Conservation (phyloP, 1,139 yeast species). For the Pichia sp. region DNA sequence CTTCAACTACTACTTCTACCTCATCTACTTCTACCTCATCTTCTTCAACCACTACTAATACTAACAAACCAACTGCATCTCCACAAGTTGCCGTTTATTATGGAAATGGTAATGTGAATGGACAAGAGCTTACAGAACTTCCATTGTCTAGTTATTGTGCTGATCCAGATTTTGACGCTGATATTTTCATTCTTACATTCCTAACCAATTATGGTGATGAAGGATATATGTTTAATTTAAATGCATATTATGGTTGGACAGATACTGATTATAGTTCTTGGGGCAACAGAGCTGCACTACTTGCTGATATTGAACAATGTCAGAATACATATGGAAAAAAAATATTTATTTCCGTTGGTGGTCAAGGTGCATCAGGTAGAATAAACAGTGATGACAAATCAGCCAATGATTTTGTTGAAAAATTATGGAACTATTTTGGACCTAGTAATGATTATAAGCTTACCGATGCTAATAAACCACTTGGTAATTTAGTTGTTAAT, state of each 20-base stretch:
- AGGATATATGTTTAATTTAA: not conserved
- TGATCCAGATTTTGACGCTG: not conserved
- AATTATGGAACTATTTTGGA: not conserved
- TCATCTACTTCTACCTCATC: not conserved
- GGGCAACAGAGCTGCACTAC: not conserved
- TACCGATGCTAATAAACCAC: not conserved
- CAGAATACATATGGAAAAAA: not conserved
- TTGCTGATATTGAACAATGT: not conserved
- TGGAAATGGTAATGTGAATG: not conserved
- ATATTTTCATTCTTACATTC: not conserved
- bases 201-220: not conserved
- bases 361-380: not conserved
- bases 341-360: not conserved
- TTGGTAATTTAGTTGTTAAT: not conserved
- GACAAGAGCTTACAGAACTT: not conserved
- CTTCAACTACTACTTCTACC: not conserved
- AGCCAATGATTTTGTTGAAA: not conserved
- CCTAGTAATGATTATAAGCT: not conserved
- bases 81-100: not conserved
- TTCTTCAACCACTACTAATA: not conserved
- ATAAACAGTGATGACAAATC: not conserved
- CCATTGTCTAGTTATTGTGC: not conserved
- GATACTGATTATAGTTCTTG: not conserved
- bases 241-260: not conserved
- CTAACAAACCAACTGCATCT: not conserved